phyloP scores from a whole-genome alignment of 108 stramenopile genomes.

The Skeletonema menzelii region DNA sequence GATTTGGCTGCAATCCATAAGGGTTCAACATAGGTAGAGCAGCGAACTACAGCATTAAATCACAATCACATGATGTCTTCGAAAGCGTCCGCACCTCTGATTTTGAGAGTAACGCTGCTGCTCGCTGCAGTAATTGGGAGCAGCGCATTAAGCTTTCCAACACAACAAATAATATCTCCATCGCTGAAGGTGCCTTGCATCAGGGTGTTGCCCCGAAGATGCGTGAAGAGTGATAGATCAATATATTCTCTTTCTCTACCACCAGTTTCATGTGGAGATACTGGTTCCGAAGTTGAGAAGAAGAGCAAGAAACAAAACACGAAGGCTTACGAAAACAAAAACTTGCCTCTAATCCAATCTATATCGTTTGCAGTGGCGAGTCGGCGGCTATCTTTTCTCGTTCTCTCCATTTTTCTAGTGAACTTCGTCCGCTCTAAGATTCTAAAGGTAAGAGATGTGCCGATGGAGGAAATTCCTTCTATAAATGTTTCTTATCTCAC shows the following conservation, averaged over 20 bases:
- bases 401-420: constrained; percentile 29
- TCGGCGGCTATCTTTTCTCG: constrained; percentile 29
- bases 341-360: constrained; percentile 10
- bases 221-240: not conserved
- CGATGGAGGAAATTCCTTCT: not conserved
- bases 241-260: not conserved
- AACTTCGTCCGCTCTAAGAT: constrained; percentile 29
- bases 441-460: constrained; percentile 32
- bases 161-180: not conserved
- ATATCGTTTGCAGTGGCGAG: constrained; percentile 15
- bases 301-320: not conserved
- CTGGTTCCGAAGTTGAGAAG: not conserved
- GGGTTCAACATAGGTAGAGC: not conserved
- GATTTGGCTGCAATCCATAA: too few species aligned
- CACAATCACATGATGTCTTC: not conserved
- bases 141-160: not conserved
- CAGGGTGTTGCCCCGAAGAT: not conserved
- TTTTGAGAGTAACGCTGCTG: not conserved
- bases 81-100: not conserved
- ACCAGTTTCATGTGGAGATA: not conserved
- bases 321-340: not conserved
- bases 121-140: not conserved
- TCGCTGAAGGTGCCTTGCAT: not conserved
- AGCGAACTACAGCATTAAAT: not conserved
- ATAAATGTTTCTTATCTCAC: not conserved